Base-by-base conservation (phyloP, 371 early-diverging fungal genomes). In the Sporodiniella umbellata region DNA sequence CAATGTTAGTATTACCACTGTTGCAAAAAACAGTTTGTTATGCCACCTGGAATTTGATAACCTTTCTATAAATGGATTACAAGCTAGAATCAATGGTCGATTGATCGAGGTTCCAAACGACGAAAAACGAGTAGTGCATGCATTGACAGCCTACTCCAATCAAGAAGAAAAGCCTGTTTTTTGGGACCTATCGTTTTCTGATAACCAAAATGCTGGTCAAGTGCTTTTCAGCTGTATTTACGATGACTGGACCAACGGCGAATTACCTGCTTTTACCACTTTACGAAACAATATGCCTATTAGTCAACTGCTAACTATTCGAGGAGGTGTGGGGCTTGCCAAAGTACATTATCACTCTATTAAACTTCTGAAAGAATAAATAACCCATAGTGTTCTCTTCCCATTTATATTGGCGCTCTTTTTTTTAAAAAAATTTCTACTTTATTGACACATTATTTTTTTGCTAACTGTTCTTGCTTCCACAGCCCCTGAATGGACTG, bases 401-500 rank as follows among this genome's bases (percentile, higher is more conserved):
- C 10, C 30, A 28, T 31, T 31, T 31, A 10, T 30, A 10, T 31
- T 31, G 7, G 7, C 31, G 7, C 31, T 10, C 7, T 10, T 51
- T 28, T 28, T 28, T 28, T 28, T n/a, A n/a, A n/a, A n/a, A n/a
- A n/a, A n/a, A n/a, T 8, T 45, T 23, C 21, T 17, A 15, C 30
- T 24, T 40, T 58, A 38, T 42, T 57, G n/a, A n/a, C n/a, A n/a
- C n/a, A 45, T 33, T 57, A 54, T 55, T 37, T 24, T 51, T 65
- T 70, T 17, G 69, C 65, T 24, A 62, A 45, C 46, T 72, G 73
- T 50, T 79, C 79, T 58, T 74, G 72, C 39, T 78, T 73, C 73
- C 81, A 69, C 30, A 83, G 49, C 28, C 70, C 69, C 55, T 80
- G 79, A 43, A 86, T 59, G 37, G 70, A 66, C 39, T 80, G 79